Evolutionary conservation across 768 basidiomycete genomes (phyloP), one percentile per base, ranked within the genome.

Genomic region (Termitomyces sp.): DNA sequence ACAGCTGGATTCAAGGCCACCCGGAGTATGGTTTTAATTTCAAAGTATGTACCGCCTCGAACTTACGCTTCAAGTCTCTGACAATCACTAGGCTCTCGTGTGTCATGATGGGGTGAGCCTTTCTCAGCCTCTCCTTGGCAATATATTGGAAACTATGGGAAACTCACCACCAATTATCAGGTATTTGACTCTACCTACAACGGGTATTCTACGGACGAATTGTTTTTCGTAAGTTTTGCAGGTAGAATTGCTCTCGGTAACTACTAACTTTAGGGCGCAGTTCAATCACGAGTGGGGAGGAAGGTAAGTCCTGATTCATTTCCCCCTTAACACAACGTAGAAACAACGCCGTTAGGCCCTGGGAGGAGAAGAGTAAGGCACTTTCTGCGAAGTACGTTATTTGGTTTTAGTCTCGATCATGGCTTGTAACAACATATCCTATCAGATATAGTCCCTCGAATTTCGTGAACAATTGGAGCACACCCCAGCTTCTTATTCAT

Each of bases 1-100:
- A 29, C 46, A 96, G 94, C 69, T 97, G 92, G 92, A 95, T 97
- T 53, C 91, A 96, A 73, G 92, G 94, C 0, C 92, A 97, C 67
- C 90, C 91, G 10, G 93, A 96, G 63, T 92, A 79, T 60, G 86
- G 82, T 3, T 93, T 94, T 67, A 81, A 82, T 21, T 97, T 98
- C 79, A 97, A 95, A 74, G 79, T 75, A 54, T n/a, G 57, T 58
- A 16, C 8, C 32, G 21, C 14, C 10, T n/a, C 3, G 23, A 31
- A 32, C 11, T 25, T 9, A 11, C 5, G 11, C 11, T 29, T 12
- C 4, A 29, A 14, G 25, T 57, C 45, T 50, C 58, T 57, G 19
- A 54, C 17, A 41, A 11, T 38, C 17, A 37, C 29, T 48, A 77
- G 75, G 92, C 93, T 4, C 77, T 98, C 42, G 83, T 95, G 12